Evolutionary conservation across 192 early-diverging fungal genomes (phyloP).

Genomic region (Coemansia sp.): DNA sequence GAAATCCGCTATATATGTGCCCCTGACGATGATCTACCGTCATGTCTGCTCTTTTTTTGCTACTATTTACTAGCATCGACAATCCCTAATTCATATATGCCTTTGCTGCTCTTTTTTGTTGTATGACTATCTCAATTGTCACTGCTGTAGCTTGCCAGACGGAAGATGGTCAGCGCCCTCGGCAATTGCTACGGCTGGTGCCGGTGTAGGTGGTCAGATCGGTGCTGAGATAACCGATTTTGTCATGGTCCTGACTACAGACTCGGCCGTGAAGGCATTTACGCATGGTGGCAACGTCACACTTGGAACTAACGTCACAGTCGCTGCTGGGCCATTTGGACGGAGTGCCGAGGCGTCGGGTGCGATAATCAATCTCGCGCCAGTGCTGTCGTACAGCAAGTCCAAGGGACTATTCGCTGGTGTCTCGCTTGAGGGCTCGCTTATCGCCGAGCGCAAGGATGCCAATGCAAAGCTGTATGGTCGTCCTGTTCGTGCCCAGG

Average conservation of each 20-base stretch:
- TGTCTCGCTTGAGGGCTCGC: slow-evolving; percentile 84
- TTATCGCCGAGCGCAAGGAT: slow-evolving; percentile 81
- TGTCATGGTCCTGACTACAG: slow-evolving; percentile 87
- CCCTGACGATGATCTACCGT: neutral
- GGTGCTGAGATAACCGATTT: slow-evolving; percentile 92
- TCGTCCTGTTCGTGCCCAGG: slow-evolving; percentile 74
- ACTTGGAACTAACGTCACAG: slow-evolving; percentile 82
- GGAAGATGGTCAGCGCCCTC: slow-evolving; percentile 89
- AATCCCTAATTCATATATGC: neutral
- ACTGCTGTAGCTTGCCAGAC: slow-evolving; percentile 60
- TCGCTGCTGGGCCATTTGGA: slow-evolving; percentile 88
- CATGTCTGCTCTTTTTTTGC: neutral
- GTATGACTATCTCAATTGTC: neutral
- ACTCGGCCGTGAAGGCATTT: slow-evolving; percentile 85
- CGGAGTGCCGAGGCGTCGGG: slow-evolving; percentile 85
- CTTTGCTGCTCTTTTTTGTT: slow-evolving; percentile 10
- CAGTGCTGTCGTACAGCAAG: slow-evolving; percentile 93
- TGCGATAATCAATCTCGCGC: slow-evolving; percentile 73
- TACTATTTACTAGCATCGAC: slow-evolving; percentile 1
- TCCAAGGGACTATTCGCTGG: slow-evolving; percentile 93
- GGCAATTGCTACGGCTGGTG: slow-evolving; percentile 81
- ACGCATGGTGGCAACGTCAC: slow-evolving; percentile 84
- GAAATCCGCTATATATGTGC: slow-evolving; percentile 19
- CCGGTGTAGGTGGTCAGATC: slow-evolving; percentile 87
- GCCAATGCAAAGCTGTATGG: slow-evolving; percentile 87